phyloP scores from a whole-genome alignment of 2,329 filamentous ascomycete genomes.

The Fonsecaea monophora region DNA sequence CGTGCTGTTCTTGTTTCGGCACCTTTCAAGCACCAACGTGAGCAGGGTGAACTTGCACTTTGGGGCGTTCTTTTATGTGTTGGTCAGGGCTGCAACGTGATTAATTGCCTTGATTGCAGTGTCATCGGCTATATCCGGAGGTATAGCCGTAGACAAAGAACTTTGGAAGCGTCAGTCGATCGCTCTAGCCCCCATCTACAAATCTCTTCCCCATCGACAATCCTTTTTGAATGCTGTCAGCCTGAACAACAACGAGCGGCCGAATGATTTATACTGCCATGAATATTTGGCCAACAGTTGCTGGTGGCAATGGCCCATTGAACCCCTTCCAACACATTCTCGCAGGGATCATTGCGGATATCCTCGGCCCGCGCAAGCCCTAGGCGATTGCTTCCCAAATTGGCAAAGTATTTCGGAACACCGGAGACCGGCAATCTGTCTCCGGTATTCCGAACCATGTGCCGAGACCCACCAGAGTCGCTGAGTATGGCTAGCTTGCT shows the following conservation, averaged over 20 bases:
- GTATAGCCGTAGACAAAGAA: background rate
- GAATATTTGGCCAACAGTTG: background rate
- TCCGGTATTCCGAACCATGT: conserved; percentile 1
- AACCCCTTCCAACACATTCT: background rate
- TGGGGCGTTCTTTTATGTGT: background rate
- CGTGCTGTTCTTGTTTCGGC: background rate
- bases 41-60: conserved; percentile 8
- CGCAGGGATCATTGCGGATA: background rate
- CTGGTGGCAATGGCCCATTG: background rate
- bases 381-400: background rate
- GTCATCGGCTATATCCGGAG: background rate
- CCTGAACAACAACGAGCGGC: background rate
- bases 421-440: background rate
- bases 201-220: background rate
- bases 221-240: background rate
- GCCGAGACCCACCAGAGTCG: conserved; percentile 2
- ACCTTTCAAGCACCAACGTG: background rate
- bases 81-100: background rate
- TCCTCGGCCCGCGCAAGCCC: background rate
- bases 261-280: background rate
- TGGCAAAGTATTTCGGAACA: background rate
- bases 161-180: background rate
- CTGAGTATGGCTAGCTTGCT: background rate
- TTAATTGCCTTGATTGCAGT: conserved; percentile 6
- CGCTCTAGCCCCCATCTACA: background rate